Base-by-base conservation (phyloP, 352 stramenopile species). In the Elongisporangium anandrum region DNA sequence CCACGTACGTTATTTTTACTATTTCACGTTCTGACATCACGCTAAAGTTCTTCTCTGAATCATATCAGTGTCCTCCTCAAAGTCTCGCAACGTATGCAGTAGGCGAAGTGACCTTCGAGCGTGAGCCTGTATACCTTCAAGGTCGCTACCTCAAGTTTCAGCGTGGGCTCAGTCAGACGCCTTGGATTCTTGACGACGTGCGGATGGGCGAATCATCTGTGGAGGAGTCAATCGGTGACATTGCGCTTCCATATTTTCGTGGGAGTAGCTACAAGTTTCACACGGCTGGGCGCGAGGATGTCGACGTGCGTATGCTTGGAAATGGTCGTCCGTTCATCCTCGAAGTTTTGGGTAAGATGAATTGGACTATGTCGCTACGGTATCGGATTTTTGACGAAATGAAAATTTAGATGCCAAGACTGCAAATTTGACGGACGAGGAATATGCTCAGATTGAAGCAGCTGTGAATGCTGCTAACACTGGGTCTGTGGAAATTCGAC, bases 271-370 rank as follows among this genome's bases (percentile, higher is more conserved):
- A 93, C 73, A 99, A 99, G 66, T 99, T 99, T 59, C 95, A 98
- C 79, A 97, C 92, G 1, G 95, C 94, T 7, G 97, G 97, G 20
- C 87, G 97, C 55, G 97, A 99, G 78, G 97, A 99, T 73, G 90
- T 98, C 45, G 96, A 99, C 69, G 97, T 99, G 29, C 79, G 96
- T 41, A 99, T 99, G 97, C 72, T 99, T 13, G 82, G 97, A 53
- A 95, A 96, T 45, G 94, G 94, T 52, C 85, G 94, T 1, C 94
- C 92, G 16, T 98, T 98, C 63, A 96, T 96, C 56, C 73, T 96
- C 48, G 87, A 96, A 65, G 71, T 96, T 16, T 64, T 93, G 8
- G 70, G 79, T 88, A 57, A 47, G 67, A 38, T 24, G 9, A 9
- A n/a, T 38, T 26, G 62, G 20, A 4, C 52, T 1, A 39, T 48